phyloP scores from a whole-genome alignment of 495 filamentous ascomycete species.

The Penicillium roqueforti region DNA sequence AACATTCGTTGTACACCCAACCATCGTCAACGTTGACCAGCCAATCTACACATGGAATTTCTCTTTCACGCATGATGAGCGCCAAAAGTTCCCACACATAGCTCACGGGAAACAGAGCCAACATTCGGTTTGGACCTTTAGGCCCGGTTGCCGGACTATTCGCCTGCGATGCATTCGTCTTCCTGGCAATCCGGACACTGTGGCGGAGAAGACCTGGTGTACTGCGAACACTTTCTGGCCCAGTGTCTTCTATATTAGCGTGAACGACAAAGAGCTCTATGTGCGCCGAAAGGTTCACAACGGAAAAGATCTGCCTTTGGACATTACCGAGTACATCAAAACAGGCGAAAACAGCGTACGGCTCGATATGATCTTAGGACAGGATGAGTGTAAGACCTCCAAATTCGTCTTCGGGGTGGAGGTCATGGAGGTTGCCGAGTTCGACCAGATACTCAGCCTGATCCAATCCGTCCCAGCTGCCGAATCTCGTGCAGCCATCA shows the following conservation, averaged over 20 bases:
- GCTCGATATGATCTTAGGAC: slow-evolving; percentile 45
- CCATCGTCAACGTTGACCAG: slow-evolving; percentile 18
- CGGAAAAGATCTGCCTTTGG: slow-evolving; percentile 70
- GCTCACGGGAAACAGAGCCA: slow-evolving; percentile 5
- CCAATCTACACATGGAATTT: slow-evolving; percentile 32
- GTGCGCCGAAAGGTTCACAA: slow-evolving; percentile 61
- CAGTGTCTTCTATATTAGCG: slow-evolving; percentile 58
- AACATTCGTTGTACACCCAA: slow-evolving; percentile 40
- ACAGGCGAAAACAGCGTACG: slow-evolving; percentile 56
- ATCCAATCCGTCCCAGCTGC: slow-evolving; percentile 27
- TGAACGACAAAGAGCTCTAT: slow-evolving; percentile 59
- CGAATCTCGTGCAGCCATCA: slow-evolving; percentile 34
- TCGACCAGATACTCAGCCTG: slow-evolving; percentile 45
- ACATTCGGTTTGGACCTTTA: slow-evolving; percentile 16
- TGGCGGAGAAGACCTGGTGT: slow-evolving; percentile 52
- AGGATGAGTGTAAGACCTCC: slow-evolving; percentile 30
- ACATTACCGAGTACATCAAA: slow-evolving; percentile 56
- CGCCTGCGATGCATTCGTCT: slow-evolving; percentile 42
- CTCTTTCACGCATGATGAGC: slow-evolving; percentile 13
- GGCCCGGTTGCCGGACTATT: slow-evolving; percentile 31
- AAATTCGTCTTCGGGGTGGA: slow-evolving; percentile 60
- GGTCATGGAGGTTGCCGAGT: slow-evolving; percentile 49
- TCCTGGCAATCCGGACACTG: slow-evolving; percentile 8
- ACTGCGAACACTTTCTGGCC: slow-evolving; percentile 67
- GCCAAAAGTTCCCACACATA: slow-evolving; percentile 18